A percentile compares a stretch with the other conserved stretches of the same genome.
Evolutionary conservation across 768 basidiomycete species (phyloP).

Genomic region (Boletus insuetus): DNA sequence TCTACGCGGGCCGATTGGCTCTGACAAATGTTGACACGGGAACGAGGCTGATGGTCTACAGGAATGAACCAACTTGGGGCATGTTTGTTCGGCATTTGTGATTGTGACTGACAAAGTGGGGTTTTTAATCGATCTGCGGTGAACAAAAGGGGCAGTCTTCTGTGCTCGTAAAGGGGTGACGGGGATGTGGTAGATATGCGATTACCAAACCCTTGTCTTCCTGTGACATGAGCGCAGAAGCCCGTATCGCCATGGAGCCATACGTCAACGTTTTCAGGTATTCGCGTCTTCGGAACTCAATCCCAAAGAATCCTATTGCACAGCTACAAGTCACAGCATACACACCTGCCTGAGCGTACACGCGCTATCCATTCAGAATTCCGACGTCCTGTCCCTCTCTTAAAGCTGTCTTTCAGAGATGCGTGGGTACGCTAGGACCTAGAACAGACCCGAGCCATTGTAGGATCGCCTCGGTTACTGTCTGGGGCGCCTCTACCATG

Average conservation of each 20-base stretch:
- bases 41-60: not conserved
- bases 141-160: not conserved
- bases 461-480: slow-evolving; percentile 47
- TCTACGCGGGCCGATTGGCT: not conserved
- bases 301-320: not conserved
- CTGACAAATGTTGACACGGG: not conserved
- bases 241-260: too few relatives aligned
- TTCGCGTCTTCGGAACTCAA: not conserved
- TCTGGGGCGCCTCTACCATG: slow-evolving; percentile 58
- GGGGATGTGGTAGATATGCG: too few relatives aligned
- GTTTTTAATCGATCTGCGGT: not conserved
- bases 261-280: not conserved
- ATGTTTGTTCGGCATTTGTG: not conserved
- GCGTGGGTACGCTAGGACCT: not conserved
- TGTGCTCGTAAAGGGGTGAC: too few relatives aligned
- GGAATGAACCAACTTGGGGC: not conserved
- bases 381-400: not conserved
- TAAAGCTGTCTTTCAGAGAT: slow-evolving; percentile 4
- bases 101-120: not conserved
- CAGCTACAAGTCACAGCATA: not conserved
- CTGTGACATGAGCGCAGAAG: not conserved
- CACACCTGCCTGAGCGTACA: not conserved
- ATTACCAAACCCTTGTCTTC: not conserved
- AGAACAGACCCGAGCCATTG: slow-evolving; percentile 40
- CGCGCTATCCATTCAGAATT: too few relatives aligned